Percentiles rank a stretch among this genome's conserved stretches.
phyloP scores from a whole-genome alignment of 768 basidiomycete genomes.

The Trichaptum fuscoviolaceum region DNA sequence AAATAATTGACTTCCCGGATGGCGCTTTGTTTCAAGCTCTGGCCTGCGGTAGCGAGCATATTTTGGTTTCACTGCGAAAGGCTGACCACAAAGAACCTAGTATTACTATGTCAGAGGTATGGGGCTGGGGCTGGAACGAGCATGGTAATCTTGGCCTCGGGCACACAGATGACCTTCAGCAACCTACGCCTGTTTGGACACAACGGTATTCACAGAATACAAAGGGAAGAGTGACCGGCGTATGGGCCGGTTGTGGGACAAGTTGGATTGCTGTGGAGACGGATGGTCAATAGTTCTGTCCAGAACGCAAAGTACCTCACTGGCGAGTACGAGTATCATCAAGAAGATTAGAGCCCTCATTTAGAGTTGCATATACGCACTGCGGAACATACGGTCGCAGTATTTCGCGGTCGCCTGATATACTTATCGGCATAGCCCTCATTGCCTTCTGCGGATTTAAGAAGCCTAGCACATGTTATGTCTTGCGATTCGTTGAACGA shows the following conservation, averaged over 20 bases:
- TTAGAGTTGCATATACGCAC: too few species aligned
- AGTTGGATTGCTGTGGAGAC: slow-evolving; percentile 36
- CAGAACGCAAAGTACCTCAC: not conserved
- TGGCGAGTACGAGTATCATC: not conserved
- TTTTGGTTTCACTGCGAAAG: slow-evolving; percentile 34
- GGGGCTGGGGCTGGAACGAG: slow-evolving; percentile 98
- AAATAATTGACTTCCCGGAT: not conserved
- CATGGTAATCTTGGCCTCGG: slow-evolving; percentile 88
- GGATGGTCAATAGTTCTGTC: not conserved
- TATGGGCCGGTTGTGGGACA: slow-evolving; percentile 51
- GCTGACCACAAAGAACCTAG: not conserved
- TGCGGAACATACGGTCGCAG: too few species aligned
- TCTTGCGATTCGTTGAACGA: too few species aligned
- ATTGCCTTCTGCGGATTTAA: too few species aligned
- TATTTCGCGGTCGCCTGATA: too few species aligned
- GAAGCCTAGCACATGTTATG: too few species aligned
- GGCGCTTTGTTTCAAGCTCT: slow-evolving; percentile 23
- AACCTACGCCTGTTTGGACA: slow-evolving; percentile 50
- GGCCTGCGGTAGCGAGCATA: slow-evolving; percentile 84
- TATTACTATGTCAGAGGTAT: slow-evolving; percentile 38
- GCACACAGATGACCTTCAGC: slow-evolving; percentile 44
- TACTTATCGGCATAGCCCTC: too few species aligned
- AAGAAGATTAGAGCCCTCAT: not conserved
- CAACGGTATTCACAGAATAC: slow-evolving; percentile 7
- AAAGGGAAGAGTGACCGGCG: slow-evolving; percentile 13